Evolutionary conservation across 371 early-diverging fungal species (phyloP), one percentile per base, ranked within the genome.

Genomic region (Scutellospora calospora): DNA sequence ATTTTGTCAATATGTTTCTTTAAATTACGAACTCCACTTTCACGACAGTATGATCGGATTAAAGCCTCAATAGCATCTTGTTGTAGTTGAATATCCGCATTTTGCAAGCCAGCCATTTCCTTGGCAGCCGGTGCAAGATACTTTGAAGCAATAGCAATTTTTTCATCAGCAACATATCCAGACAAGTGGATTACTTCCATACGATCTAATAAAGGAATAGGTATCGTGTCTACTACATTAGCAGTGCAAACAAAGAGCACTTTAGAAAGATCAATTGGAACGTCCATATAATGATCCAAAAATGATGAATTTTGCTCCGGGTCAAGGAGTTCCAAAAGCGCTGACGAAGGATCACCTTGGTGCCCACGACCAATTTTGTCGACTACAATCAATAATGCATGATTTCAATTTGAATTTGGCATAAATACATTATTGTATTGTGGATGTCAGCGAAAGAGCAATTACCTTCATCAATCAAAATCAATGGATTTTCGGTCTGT

Each of bases 241-340:
- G 99, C 99, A 0, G 99, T 99, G 87, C 98, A 98, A 18, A 99
- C 97, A 88, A 99, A 99, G 52, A 99, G 88, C 5, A 97, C 97
- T 82, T 97, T 96, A 82, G 97, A 97, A 45, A 99, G 90, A 85
- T 99, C 98, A 20, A 98, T 89, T 0, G 98, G 98, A 2, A 98
- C 96, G 86, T 99, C 99, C 95, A 99, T 94, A 87, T 98, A 99
- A 84, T 99, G 98, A 87, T 99, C 99, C 83, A 98, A 89, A 89
- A 99, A 99, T 16, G 96, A 92, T 77, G 87, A 88, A 84, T 99
- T 98, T 85, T 99, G 98, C 83, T 98, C 98, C 9, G 98, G 98
- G 81, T 99, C 99, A 41, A 99, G 89, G 41, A 98, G 86, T 86
- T 99, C 99, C 25, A 99, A 87, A 65, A 99, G 91, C 3, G 98